Evolutionary conservation across 768 basidiomycete genomes (phyloP), one percentile per base, ranked within the genome.

Genomic region (Cystofilobasidium bisporidii): DNA sequence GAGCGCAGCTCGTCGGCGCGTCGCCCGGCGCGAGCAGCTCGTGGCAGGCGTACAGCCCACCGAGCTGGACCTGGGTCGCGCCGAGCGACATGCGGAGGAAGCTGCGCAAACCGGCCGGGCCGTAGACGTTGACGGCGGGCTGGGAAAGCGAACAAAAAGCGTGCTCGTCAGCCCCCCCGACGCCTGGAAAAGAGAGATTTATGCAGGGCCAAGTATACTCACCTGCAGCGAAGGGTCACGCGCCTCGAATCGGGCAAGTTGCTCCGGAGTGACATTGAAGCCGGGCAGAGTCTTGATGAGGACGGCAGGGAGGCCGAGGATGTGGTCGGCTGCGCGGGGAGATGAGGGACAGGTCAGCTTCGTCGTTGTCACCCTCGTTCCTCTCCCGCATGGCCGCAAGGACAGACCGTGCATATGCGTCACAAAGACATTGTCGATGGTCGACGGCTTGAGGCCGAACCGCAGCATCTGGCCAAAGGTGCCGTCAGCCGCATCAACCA

Each of bases 321-420:
- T 81, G 76, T 91, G 88, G 75, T 89, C 86, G 41, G 83, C 88
- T 83, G 53, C 38, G 65, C 69, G 53, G 18, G 2, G 11, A 50
- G 38, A 30, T 2, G 1, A 47, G 28, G 64, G 36, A 11, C 11
- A 50, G 24, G 59, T 66, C 64, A 65, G 47, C 24, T 18, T 22
- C 33, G 6, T 3, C 26, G 26, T 17, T 28, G 22, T 3, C 30
- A 26, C n/a, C n/a, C n/a, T n/a, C n/a, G n/a, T n/a, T n/a, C n/a
- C n/a, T n/a, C n/a, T n/a, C n/a, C n/a, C n/a, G n/a, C n/a, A n/a
- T n/a, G n/a, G n/a, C n/a, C n/a, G n/a, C n/a, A n/a, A n/a, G n/a
- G n/a, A n/a, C n/a, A n/a, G n/a, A 85, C 89, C 83, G 73, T 91
- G 89, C 83, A 90, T 85, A 72, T 91, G 90, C 1, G 89, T 91